Evolutionary conservation across 805 yeast species (phyloP).

Genomic region (Kurtzmaniella cleridarum): DNA sequence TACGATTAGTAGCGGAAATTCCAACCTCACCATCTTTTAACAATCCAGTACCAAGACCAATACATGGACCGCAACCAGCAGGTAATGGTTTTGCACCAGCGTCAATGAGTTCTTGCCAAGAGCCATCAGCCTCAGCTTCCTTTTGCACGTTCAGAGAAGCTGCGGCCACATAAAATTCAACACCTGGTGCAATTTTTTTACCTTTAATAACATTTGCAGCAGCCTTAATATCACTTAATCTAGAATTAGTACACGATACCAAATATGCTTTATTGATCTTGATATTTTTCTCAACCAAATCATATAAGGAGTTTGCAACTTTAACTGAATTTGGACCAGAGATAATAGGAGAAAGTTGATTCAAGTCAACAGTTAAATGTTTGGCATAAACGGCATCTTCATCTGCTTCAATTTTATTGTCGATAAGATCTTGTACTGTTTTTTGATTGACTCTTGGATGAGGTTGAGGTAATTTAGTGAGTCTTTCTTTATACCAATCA

Average conservation of each 20-base stretch:
- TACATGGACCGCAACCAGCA: slow-evolving; percentile 99
- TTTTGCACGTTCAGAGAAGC: slow-evolving; percentile 90
- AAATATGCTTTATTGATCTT: slow-evolving; percentile 89
- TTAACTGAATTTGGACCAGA: slow-evolving; percentile 98
- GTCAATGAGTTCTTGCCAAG: slow-evolving; percentile 83
- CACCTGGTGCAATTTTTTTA: slow-evolving; percentile 79
- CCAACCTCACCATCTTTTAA: slow-evolving; percentile 96
- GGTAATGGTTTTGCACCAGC: slow-evolving; percentile 96
- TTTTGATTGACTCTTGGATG: slow-evolving; percentile 78
- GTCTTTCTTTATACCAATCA: slow-evolving; percentile 65
- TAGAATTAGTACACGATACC: slow-evolving; percentile 96
- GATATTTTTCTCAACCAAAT: slow-evolving; percentile 66
- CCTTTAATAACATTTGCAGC: slow-evolving; percentile 88
- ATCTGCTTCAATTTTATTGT: slow-evolving; percentile 52
- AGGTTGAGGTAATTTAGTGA: slow-evolving; percentile 56
- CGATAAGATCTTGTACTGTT: slow-evolving; percentile 49
- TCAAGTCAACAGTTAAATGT: slow-evolving; percentile 73
- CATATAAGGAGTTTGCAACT: slow-evolving; percentile 72
- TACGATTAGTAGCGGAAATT: slow-evolving; percentile 96
- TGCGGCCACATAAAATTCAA: slow-evolving; percentile 95
- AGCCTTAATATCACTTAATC: slow-evolving; percentile 86
- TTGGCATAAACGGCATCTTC: slow-evolving; percentile 83
- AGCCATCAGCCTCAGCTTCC: slow-evolving; percentile 87
- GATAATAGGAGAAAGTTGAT: slow-evolving; percentile 77
- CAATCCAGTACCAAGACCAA: slow-evolving; percentile 93